Evolutionary conservation across 176 grass and related monocot genomes (phyloP), one percentile per base, ranked within the genome.

Genomic region (Saccharum officinarum): DNA sequence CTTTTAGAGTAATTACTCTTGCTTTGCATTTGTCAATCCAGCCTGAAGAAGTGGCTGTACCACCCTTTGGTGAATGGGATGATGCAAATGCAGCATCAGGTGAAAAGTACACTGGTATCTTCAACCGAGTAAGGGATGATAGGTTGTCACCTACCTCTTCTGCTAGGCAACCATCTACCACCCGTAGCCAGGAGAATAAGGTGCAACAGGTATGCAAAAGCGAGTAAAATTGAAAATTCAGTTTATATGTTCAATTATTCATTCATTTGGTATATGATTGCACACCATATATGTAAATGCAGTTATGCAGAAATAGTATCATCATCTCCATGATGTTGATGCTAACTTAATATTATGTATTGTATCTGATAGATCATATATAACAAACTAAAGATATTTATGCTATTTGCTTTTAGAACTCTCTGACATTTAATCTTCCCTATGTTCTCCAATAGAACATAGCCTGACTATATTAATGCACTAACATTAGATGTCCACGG

Each of bases 31-130:
- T 38, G 37, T 38, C 37, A 38, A 84, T 84, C 33, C 82, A 93
- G 88, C 41, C 49, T 88, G 78, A 73, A 47, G 88, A 93, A 75
- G 85, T 90, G 28, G 63, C 82, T 18, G 88, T 93, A 71, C 91
- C 91, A 59, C 82, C 88, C 10, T 93, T 93, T 88, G 91, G 88
- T 79, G 91, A 79, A 8, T 93, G 91, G 91, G 91, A 93, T 75
- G 91, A 88, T 54, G 63, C 68, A 54, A 84, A 90, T 47, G 88
- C 91, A 25, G 85, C 17, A 63, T 90, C 91, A 10, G 91, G 91
- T 1, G 91, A 93, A 77, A 88, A 85, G 22, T 93, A 80, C 60
- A 93, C 88, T 6, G 88, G 88, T 61, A 93, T 93, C 74, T 93
- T 93, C 78, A 88, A 90, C 76, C 87, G 71, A 49, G 89, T 91